phyloP scores from a whole-genome alignment of 805 yeast genomes.

The Kurtzmaniella fragi region DNA sequence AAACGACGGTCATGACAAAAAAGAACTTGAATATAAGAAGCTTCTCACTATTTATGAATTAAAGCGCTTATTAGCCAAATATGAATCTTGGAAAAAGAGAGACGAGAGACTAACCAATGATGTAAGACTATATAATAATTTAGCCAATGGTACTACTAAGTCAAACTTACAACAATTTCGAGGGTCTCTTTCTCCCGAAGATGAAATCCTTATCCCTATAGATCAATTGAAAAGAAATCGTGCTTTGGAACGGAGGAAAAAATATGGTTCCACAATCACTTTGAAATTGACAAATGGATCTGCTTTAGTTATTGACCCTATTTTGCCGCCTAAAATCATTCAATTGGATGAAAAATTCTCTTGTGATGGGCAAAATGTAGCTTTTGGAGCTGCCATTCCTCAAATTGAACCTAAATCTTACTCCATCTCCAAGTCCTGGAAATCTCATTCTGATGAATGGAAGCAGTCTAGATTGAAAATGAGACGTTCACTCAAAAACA shows the following conservation, averaged over 20 bases:
- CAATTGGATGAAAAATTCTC: conserved; percentile 10
- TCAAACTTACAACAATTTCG: background rate
- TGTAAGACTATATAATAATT: background rate
- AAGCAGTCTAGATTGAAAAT: background rate
- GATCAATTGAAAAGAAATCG: conserved; percentile 20
- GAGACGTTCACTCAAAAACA: no score
- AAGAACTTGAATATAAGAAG: conserved; percentile 50
- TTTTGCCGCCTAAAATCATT: conserved; percentile 18
- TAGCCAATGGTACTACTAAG: background rate
- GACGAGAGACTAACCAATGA: conserved; percentile 16
- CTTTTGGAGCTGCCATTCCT: conserved; percentile 1
- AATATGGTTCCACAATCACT: conserved; percentile 32
- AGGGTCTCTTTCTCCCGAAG: conserved; percentile 12
- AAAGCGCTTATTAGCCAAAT: conserved; percentile 29
- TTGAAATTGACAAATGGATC: conserved; percentile 33
- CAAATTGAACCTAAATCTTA: background rate
- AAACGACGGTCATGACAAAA: conserved; percentile 39
- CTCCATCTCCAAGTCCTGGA: conserved; percentile 1
- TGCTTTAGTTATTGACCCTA: conserved; percentile 37
- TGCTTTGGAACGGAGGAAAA: conserved; percentile 14
- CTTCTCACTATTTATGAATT: conserved; percentile 48
- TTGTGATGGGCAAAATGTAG: conserved; percentile 1
- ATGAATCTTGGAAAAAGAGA: conserved; percentile 33
- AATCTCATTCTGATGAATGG: conserved; percentile 1
- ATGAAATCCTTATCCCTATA: conserved; percentile 21